Percentiles rank a stretch among this genome's conserved stretches.
Conservation (phyloP, 2,329 filamentous ascomycete species). For the Apiospora koreana region DNA sequence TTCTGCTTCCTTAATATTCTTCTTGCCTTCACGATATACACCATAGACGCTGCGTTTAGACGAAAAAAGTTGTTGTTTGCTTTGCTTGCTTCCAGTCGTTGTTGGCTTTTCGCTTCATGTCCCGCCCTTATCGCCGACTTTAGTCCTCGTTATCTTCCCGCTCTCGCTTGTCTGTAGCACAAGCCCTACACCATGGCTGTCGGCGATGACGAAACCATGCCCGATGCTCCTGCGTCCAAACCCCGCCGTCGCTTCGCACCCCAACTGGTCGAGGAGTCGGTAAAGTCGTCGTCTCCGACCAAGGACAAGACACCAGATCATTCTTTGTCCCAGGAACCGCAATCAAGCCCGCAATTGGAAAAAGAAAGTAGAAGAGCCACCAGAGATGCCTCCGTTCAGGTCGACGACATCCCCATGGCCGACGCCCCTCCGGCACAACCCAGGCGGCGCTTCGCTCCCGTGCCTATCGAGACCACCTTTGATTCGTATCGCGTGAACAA, state of each 20-base stretch:
- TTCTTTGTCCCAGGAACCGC: not conserved
- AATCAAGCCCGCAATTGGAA: not conserved
- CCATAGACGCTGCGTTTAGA: conserved; percentile 11
- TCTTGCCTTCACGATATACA: conserved; percentile 1
- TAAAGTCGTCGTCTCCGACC: conserved; percentile 28
- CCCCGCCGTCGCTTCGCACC: conserved; percentile 33
- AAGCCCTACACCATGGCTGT: conserved; percentile 23
- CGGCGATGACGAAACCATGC: conserved; percentile 28
- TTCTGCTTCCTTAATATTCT: conserved; percentile 11
- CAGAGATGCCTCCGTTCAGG: conserved; percentile 31
- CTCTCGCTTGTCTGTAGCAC: not conserved
- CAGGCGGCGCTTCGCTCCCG: conserved; percentile 62
- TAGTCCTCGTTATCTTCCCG: not conserved
- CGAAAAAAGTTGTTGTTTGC: conserved; percentile 8
- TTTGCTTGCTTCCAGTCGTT: conserved; percentile 8
- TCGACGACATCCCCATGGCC: conserved; percentile 27
- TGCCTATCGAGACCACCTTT: conserved; percentile 72
- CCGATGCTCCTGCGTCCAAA: conserved; percentile 24
- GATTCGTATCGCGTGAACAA: conserved; percentile 54
- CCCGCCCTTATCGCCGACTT: not conserved
- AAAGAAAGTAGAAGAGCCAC: conserved; percentile 18
- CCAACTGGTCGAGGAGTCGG: conserved; percentile 35
- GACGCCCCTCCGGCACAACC: conserved; percentile 22
- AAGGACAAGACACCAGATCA: conserved; percentile 9
- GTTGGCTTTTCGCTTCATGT: conserved; percentile 3